Evolutionary conservation across 345 rosid species (phyloP).

Genomic region (Ailanthus altissimus): DNA sequence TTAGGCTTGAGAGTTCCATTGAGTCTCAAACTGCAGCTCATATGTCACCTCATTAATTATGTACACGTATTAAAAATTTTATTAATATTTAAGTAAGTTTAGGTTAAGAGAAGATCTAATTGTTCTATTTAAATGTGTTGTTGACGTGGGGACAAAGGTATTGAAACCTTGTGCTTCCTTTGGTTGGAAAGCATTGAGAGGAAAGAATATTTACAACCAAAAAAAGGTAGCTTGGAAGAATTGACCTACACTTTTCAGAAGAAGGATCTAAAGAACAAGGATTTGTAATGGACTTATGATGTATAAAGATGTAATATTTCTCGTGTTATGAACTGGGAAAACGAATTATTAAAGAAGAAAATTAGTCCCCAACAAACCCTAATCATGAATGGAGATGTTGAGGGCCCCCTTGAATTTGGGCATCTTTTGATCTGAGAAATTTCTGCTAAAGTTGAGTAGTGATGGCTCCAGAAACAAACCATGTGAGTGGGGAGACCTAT

Average conservation of each 20-base stretch:
- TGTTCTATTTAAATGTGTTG: neutral
- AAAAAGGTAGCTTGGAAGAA: constrained; percentile 28
- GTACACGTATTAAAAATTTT: too few relatives aligned
- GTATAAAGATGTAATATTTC: neutral
- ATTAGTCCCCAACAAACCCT: constrained; percentile 40
- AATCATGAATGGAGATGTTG: constrained; percentile 41
- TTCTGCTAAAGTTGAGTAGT: constrained; percentile 35
- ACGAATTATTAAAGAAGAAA: constrained; percentile 23
- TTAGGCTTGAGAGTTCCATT: too few relatives aligned
- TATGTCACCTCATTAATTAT: too few relatives aligned
- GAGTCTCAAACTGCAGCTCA: too few relatives aligned
- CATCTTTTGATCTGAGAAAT: constrained; percentile 44
- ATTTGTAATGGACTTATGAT: constrained; percentile 9
- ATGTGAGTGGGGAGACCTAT: constrained; percentile 59
- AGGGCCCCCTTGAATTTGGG: constrained; percentile 36
- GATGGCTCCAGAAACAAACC: constrained; percentile 50
- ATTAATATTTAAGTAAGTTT: too few relatives aligned
- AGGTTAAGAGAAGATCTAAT: too few relatives aligned
- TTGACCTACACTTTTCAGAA: constrained; percentile 36
- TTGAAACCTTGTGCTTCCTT: constrained; percentile 20
- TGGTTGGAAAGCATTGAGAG: constrained; percentile 17
- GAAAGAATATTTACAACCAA: constrained; percentile 30
- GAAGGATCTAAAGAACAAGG: constrained; percentile 44
- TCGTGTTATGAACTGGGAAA: neutral
- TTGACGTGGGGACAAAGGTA: constrained; percentile 2